Percentiles rank a stretch among this genome's conserved stretches.
Conservation (phyloP, 768 basidiomycete genomes). For the Auricularia auricula-judae region DNA sequence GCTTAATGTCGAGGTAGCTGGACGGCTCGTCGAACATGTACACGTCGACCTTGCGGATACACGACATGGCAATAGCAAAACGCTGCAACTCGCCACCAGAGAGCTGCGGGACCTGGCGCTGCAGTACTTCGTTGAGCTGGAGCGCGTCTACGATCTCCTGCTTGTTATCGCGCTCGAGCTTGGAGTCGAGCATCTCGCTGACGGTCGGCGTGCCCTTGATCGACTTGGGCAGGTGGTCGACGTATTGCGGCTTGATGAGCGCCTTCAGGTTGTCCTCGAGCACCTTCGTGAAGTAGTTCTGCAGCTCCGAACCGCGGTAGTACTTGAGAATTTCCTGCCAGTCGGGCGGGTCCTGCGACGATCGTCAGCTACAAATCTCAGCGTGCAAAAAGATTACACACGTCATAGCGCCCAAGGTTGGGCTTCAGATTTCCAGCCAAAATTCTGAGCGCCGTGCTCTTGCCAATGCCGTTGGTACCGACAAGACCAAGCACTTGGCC, state of each 20-base stretch:
- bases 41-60: constrained; percentile 93
- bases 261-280: constrained; percentile 98
- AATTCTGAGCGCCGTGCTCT: constrained; percentile 95
- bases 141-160: constrained; percentile 75
- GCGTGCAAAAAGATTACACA: constrained; percentile 25
- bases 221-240: constrained; percentile 94
- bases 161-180: constrained; percentile 83
- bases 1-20: constrained; percentile 93
- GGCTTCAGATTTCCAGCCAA: constrained; percentile 96
- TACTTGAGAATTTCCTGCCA: constrained; percentile 99
- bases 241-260: constrained; percentile 98
- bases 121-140: constrained; percentile 77
- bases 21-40: constrained; percentile 99
- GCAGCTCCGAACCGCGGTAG: constrained; percentile 96
- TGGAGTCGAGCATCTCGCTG: constrained; percentile 82
- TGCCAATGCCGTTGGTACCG: constrained; percentile 98
- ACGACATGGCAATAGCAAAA: constrained; percentile 97
- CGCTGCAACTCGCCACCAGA: constrained; percentile 97
- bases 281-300: constrained; percentile 99
- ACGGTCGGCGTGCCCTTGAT: constrained; percentile 88
- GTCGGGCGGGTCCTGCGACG: constrained; percentile 80
- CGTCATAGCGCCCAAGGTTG: constrained; percentile 93
- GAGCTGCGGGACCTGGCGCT: constrained; percentile 74
- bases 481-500: constrained; percentile 98
- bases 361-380: background rate